A percentile compares a stretch with the other conserved stretches of the same genome.
These are phyloP conservation scores for Penicillium oxalicum DNA, from an alignment of 2,329 filamentous ascomycete genomes.

Conservation along the genomic window DNA sequence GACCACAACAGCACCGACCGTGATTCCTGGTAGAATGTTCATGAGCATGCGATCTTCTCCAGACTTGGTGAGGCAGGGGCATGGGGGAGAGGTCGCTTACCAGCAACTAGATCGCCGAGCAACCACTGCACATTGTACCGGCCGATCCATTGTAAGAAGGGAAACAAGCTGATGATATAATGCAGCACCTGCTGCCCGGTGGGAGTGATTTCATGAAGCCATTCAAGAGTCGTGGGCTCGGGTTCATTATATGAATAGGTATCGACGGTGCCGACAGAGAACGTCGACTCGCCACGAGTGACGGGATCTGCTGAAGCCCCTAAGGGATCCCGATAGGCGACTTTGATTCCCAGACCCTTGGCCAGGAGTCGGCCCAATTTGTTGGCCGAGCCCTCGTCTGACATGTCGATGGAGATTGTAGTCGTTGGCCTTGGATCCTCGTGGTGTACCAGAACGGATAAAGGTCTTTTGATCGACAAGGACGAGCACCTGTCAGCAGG, in stretches of 20 bases:
- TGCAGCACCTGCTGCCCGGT: constrained; percentile 46
- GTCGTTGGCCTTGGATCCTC: too few species aligned
- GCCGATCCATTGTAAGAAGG: constrained; percentile 81
- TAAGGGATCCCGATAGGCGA: constrained; percentile 57
- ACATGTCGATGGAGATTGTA: constrained; percentile 21
- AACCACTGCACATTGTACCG: constrained; percentile 90
- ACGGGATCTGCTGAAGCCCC: constrained; percentile 55
- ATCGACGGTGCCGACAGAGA: constrained; percentile 66
- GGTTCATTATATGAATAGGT: constrained; percentile 79
- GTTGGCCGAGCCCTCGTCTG: constrained; percentile 34
- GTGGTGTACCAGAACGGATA: neutral
- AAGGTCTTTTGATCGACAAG: too few species aligned
- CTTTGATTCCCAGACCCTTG: constrained; percentile 75
- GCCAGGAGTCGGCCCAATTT: constrained; percentile 68
- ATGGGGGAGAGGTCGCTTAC: constrained; percentile 41
- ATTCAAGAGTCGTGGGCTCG: constrained; percentile 69
- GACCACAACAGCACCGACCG: constrained; percentile 75
- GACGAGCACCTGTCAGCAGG: too few species aligned
- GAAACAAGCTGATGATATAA: constrained; percentile 72
- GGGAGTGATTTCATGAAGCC: constrained; percentile 61
- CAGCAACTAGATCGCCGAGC: constrained; percentile 80
- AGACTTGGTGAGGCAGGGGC: too few species aligned
- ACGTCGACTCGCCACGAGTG: constrained; percentile 70
- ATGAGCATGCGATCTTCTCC: neutral
- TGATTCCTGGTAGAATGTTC: constrained; percentile 48